A percentile compares a stretch with the other conserved stretches of the same genome.
Evolutionary conservation across 2,329 filamentous ascomycete species (phyloP).

Genomic region (Alternaria arbusti): DNA sequence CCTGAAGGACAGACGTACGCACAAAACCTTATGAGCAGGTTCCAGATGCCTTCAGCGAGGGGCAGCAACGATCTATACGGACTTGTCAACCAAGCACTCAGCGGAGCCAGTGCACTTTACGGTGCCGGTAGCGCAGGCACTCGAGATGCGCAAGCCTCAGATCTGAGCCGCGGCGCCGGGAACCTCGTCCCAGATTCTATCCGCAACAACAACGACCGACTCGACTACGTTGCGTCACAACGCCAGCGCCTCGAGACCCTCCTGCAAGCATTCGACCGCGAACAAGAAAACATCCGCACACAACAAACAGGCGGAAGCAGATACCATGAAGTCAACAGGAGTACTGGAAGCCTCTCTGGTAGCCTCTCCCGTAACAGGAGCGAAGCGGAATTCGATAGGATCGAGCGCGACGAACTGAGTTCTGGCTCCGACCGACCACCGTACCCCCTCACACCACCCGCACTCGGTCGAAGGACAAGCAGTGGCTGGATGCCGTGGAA

Average conservation of each 20-base stretch:
- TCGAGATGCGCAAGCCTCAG: constrained; percentile 53
- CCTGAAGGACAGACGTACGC: constrained; percentile 68
- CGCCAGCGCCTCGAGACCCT: constrained; percentile 77
- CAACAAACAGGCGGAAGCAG: constrained; percentile 51
- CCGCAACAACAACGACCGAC: constrained; percentile 68
- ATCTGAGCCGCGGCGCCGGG: constrained; percentile 61
- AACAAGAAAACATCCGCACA: constrained; percentile 67
- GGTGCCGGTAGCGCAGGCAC: constrained; percentile 32
- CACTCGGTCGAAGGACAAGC: constrained; percentile 39
- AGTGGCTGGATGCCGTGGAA: constrained; percentile 60
- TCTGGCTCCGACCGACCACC: constrained; percentile 55
- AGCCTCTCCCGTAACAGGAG: constrained; percentile 80
- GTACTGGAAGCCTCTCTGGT: constrained; percentile 23
- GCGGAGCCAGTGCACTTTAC: constrained; percentile 62
- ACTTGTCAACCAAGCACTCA: constrained; percentile 76
- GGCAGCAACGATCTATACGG: constrained; percentile 76
- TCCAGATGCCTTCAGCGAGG: constrained; percentile 77
- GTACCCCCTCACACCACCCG: constrained; percentile 43
- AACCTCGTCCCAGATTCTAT: constrained; percentile 75
- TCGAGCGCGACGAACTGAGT: constrained; percentile 69
- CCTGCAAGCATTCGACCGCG: constrained; percentile 77
- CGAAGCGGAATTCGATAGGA: constrained; percentile 88
- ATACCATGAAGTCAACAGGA: constrained; percentile 50
- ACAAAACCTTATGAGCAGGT: constrained; percentile 81
- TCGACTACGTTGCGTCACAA: constrained; percentile 78